These are phyloP conservation scores for Emmonsiellopsis sp. DNA, from an alignment of 2,329 filamentous ascomycete species.

Conservation along the genomic window DNA sequence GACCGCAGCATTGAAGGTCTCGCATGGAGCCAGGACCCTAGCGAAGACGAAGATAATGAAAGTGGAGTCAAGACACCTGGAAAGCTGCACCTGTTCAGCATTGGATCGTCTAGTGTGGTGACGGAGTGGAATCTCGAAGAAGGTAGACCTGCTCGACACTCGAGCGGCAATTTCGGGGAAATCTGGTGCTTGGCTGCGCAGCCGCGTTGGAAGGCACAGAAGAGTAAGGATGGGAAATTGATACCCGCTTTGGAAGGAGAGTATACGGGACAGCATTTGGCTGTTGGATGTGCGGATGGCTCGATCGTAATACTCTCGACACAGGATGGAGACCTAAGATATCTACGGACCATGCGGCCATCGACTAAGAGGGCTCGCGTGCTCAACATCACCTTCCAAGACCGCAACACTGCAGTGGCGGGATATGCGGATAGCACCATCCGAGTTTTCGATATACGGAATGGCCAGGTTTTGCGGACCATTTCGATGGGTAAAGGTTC, in stretches of 20 bases:
- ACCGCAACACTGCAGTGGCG: slow-evolving; percentile 70
- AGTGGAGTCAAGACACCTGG: slow-evolving; percentile 57
- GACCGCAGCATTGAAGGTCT: slow-evolving; percentile 84
- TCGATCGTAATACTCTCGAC: slow-evolving; percentile 81
- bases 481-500: slow-evolving; percentile 81
- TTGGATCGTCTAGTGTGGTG: slow-evolving; percentile 83
- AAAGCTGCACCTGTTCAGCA: slow-evolving; percentile 82
- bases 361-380: slow-evolving; percentile 79
- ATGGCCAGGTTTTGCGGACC: slow-evolving; percentile 63
- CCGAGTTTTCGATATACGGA: slow-evolving; percentile 77
- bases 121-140: slow-evolving; percentile 91
- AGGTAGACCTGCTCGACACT: slow-evolving; percentile 68
- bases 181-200: slow-evolving; percentile 95
- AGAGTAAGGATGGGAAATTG: slow-evolving; percentile 27
- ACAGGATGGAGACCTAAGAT: slow-evolving; percentile 71
- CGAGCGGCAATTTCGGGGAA: slow-evolving; percentile 86
- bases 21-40: slow-evolving; percentile 81
- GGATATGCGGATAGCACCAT: slow-evolving; percentile 97
- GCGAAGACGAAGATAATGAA: slow-evolving; percentile 50
- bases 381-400: slow-evolving; percentile 84
- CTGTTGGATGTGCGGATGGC: slow-evolving; percentile 85
- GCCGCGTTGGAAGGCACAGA: slow-evolving; percentile 47
- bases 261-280: slow-evolving; percentile 53
- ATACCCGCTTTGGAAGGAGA: slow-evolving; percentile 28
- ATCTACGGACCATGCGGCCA: slow-evolving; percentile 67